Conservation (phyloP, 2,329 filamentous ascomycete species). For the Didymella sp. region DNA sequence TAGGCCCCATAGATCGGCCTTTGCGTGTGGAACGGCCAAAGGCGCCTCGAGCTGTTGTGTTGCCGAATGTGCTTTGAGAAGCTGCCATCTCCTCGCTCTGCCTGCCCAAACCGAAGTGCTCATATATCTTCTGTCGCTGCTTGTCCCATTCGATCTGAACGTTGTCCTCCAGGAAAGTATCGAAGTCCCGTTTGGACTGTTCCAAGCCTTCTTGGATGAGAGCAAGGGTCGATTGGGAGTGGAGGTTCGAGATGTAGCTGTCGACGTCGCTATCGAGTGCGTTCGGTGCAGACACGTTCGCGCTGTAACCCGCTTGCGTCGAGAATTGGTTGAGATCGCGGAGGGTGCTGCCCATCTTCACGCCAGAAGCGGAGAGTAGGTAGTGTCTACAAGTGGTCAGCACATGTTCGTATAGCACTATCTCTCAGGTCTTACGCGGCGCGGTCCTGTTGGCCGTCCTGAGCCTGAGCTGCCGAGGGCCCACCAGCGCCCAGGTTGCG, state of each 20-base stretch:
- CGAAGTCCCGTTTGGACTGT: slow-evolving; percentile 88
- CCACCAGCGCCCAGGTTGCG: slow-evolving; percentile 80
- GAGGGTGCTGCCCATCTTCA: slow-evolving; percentile 84
- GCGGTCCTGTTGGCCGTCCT: slow-evolving; percentile 50
- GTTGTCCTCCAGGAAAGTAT: slow-evolving; percentile 91
- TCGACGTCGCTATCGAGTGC: slow-evolving; percentile 63
- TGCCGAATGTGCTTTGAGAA: slow-evolving; percentile 46
- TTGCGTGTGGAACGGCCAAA: slow-evolving; percentile 61
- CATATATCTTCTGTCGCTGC: slow-evolving; percentile 90
- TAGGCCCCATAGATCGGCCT: slow-evolving; percentile 49
- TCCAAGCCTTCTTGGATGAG: slow-evolving; percentile 93
- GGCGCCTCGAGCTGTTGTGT: slow-evolving; percentile 50
- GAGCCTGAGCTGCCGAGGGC: slow-evolving; percentile 60
- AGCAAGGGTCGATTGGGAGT: slow-evolving; percentile 87
- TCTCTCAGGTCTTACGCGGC: slow-evolving; percentile 58
- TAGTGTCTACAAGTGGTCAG: slow-evolving; percentile 71
- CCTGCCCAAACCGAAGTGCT: slow-evolving; percentile 85
- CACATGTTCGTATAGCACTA: neutral
- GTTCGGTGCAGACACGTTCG: slow-evolving; percentile 47
- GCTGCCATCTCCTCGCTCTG: slow-evolving; percentile 51
- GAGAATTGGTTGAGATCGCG: slow-evolving; percentile 85
- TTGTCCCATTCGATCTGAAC: slow-evolving; percentile 95
- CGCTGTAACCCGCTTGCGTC: slow-evolving; percentile 69
- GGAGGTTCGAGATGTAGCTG: slow-evolving; percentile 82
- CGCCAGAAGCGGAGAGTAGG: slow-evolving; percentile 88